Evolutionary conservation across 1,284 basidiomycete species (phyloP), one percentile per base, ranked within the genome.

Genomic region (Trichosporon asahii): DNA sequence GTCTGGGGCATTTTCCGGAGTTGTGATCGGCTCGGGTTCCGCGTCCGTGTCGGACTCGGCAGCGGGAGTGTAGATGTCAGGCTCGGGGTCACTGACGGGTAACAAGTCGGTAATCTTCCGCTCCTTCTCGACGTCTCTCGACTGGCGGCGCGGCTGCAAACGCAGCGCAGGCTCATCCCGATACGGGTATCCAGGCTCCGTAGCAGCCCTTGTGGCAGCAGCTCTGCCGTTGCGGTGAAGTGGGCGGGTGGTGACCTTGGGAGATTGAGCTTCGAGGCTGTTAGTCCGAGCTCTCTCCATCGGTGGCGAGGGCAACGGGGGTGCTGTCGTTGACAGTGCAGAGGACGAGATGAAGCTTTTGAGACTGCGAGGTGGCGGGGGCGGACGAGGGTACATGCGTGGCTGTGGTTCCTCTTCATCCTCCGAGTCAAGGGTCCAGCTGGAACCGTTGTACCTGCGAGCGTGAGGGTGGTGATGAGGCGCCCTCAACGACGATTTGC

Each of bases 141-240:
- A 33, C 29, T 61, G 57, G 57, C 57, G 21, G 29, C 7, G 57
- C 15, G 27, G 57, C 57, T n/a, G 57, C 57, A 61, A 8, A 7
- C 57, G 29, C 57, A 61, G 29, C 57, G 57, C 57, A 9, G 57
- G 57, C 57, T 61, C 57, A 21, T 29, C 57, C 29, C 57, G 27
- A 27, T 61, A 61, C 14, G 57, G 29, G 18, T 61, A 61, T 2
- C 57, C 57, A 4, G 57, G 57, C 27, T 61, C 57, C 5, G 27
- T 31, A 29, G 57, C 27, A 3, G 57, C 57, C 14, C 57, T 31
- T 1, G 29, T 61, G 15, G 57, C 57, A n/a, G 57, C 29, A 14
- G 23, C 29, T 18, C 29, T 18, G 29, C 27, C 57, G 29, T 23
- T 61, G 6, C 27, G 57, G 21, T 61, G 29, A 6, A 61, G 18